Evolutionary conservation across 2,329 filamentous ascomycete species (phyloP).

Genomic region (Colletotrichum magnum): DNA sequence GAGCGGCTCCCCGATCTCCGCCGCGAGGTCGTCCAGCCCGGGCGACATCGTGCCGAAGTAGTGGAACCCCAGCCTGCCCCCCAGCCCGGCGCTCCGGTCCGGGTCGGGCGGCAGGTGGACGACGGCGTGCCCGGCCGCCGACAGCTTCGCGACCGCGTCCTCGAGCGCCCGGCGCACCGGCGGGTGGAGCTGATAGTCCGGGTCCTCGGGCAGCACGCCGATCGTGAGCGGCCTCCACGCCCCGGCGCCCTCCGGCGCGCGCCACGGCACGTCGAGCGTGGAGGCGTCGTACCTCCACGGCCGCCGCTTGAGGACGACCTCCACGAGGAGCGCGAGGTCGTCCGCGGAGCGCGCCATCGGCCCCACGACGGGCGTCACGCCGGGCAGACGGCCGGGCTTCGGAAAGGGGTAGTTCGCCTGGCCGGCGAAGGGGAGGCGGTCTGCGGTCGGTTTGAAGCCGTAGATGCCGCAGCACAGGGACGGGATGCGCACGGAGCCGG

Average conservation of each 20-base stretch:
- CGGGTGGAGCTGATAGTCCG: conserved; percentile 64
- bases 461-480: conserved; percentile 61
- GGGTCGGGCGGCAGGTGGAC: conserved; percentile 51
- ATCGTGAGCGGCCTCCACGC: conserved; percentile 54
- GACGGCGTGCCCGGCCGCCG: conserved; percentile 60
- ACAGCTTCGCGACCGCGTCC: conserved; percentile 54
- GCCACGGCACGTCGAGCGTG: conserved; percentile 62
- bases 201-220: conserved; percentile 63
- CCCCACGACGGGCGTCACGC: conserved; percentile 56
- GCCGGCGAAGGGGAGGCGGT: conserved; percentile 45
- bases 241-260: conserved; percentile 42
- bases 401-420: conserved; percentile 32
- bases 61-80: conserved; percentile 54
- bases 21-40: conserved; percentile 51
- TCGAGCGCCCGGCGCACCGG: conserved; percentile 62
- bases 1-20: conserved; percentile 56
- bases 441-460: conserved; percentile 57
- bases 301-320: conserved; percentile 52
- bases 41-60: conserved; percentile 53
- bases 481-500: conserved; percentile 59
- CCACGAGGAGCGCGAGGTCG: conserved; percentile 58
- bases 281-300: conserved; percentile 62
- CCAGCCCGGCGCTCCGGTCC: conserved; percentile 46
- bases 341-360: conserved; percentile 58
- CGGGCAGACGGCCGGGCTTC: conserved; percentile 33